Percentiles rank a stretch among this genome's conserved stretches.
These are phyloP conservation scores for Erodium maritimum DNA, from an alignment of 345 rosid genomes.

Conservation along the genomic window DNA sequence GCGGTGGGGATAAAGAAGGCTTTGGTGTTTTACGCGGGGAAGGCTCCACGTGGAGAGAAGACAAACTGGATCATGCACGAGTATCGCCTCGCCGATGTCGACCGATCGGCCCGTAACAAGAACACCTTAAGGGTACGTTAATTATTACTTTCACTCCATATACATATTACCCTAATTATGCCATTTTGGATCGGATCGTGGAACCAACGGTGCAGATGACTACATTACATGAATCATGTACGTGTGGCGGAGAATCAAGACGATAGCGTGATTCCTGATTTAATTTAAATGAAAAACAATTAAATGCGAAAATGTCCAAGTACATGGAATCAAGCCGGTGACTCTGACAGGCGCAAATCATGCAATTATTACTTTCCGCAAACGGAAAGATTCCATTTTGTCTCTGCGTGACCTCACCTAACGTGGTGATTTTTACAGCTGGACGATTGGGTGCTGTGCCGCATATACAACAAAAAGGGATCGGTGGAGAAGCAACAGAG, in stretches of 20 bases:
- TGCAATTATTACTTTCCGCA: too few relatives aligned
- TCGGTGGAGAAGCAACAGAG: constrained; percentile 36
- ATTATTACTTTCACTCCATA: too few relatives aligned
- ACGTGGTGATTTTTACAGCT: constrained; percentile 65
- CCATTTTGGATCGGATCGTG: too few relatives aligned
- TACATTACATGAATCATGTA: neutral
- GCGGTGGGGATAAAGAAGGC: constrained; percentile 84
- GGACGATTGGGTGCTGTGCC: constrained; percentile 96
- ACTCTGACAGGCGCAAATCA: too few relatives aligned
- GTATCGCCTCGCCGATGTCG: constrained; percentile 84
- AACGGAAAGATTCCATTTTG: constrained; percentile 15
- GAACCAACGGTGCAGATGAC: constrained; percentile 2
- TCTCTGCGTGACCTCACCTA: neutral
- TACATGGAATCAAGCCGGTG: too few relatives aligned
- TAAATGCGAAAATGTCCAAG: too few relatives aligned
- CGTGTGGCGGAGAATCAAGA: too few relatives aligned
- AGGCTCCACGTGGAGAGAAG: constrained; percentile 78
- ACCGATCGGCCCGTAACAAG: constrained; percentile 71
- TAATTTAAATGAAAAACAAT: too few relatives aligned
- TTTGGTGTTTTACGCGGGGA: constrained; percentile 77
- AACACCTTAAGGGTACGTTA: constrained; percentile 68
- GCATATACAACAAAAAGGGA: constrained; percentile 92
- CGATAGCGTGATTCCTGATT: too few relatives aligned
- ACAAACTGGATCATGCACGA: constrained; percentile 99
- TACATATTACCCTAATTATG: too few relatives aligned